phyloP scores from a whole-genome alignment of 805 yeast species.

The Yarrowia osloensis region DNA sequence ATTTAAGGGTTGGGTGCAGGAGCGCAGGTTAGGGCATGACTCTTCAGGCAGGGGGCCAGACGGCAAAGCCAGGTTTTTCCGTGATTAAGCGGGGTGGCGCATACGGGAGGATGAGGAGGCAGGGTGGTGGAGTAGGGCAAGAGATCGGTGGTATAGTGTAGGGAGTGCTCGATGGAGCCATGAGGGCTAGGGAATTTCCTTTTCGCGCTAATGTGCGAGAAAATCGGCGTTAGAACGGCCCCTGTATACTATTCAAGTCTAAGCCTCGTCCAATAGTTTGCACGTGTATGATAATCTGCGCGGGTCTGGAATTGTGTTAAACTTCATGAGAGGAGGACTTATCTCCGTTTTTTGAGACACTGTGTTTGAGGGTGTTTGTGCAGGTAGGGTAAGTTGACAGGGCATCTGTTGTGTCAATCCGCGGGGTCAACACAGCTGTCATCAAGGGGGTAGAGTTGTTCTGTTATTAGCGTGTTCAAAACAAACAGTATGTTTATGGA shows the following conservation, averaged over 20 bases:
- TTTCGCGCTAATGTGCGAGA: neutral
- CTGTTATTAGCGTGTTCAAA: neutral
- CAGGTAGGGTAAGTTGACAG: neutral
- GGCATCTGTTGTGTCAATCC: too few relatives aligned
- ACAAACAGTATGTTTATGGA: neutral
- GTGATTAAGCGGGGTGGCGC: conserved; percentile 21
- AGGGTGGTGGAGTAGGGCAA: neutral
- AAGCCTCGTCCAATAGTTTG: conserved; percentile 19
- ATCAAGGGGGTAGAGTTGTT: too few relatives aligned
- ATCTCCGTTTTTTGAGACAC: neutral
- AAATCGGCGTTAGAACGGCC: neutral
- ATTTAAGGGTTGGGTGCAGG: neutral
- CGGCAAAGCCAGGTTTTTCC: neutral
- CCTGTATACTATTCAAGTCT: neutral
- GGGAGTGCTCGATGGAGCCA: too few relatives aligned
- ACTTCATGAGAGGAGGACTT: neutral
- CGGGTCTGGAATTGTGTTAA: neutral
- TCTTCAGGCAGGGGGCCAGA: neutral
- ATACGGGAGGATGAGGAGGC: neutral
- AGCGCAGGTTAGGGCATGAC: neutral
- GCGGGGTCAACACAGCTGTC: too few relatives aligned
- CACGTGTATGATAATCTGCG: conserved; percentile 1
- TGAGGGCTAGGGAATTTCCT: neutral
- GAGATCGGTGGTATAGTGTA: neutral
- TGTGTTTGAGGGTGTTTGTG: neutral